Percentiles rank a stretch among this genome's conserved stretches.
These are phyloP conservation scores for Podospora appendiculata DNA, from an alignment of 495 filamentous ascomycete species.

Conservation along the genomic window DNA sequence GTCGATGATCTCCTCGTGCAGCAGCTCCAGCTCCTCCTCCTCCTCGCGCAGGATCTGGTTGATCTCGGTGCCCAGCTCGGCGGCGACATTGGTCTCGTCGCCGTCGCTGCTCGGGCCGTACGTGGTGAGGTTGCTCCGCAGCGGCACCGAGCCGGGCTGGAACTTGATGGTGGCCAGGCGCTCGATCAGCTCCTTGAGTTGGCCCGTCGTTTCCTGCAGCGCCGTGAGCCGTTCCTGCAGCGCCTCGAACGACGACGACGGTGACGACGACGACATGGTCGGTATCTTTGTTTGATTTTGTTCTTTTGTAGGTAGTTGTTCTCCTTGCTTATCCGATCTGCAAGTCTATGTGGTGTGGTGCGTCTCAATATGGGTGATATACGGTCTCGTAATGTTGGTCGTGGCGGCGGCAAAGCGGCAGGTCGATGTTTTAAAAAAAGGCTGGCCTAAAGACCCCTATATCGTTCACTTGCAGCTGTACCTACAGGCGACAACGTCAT, in stretches of 20 bases:
- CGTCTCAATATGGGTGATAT: too few species aligned
- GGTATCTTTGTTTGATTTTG: not conserved
- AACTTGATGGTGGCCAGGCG: conserved; percentile 64
- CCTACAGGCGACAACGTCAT: conserved; percentile 1
- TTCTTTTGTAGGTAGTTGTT: not conserved
- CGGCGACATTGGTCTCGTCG: conserved; percentile 53
- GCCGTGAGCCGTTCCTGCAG: conserved; percentile 60
- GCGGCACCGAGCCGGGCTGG: conserved; percentile 49
- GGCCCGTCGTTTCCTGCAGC: conserved; percentile 59
- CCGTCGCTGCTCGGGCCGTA: conserved; percentile 26
- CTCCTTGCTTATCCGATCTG: not conserved
- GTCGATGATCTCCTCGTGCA: conserved; percentile 72
- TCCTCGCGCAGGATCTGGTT: conserved; percentile 73
- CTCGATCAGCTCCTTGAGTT: conserved; percentile 65
- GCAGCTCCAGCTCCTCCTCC: conserved; percentile 77
- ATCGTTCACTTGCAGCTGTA: too few species aligned
- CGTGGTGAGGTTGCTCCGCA: conserved; percentile 12
- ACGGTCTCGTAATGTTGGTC: not conserved
- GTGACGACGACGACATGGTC: not conserved
- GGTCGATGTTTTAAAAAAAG: not conserved
- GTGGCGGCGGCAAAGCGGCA: not conserved
- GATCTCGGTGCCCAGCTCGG: conserved; percentile 79
- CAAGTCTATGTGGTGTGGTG: too few species aligned
- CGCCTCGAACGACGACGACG: conserved; percentile 41
- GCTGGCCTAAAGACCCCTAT: not conserved